These are phyloP conservation scores for Globisporangium abappressorium DNA, from an alignment of 352 stramenopile genomes.

Conservation along the genomic window DNA sequence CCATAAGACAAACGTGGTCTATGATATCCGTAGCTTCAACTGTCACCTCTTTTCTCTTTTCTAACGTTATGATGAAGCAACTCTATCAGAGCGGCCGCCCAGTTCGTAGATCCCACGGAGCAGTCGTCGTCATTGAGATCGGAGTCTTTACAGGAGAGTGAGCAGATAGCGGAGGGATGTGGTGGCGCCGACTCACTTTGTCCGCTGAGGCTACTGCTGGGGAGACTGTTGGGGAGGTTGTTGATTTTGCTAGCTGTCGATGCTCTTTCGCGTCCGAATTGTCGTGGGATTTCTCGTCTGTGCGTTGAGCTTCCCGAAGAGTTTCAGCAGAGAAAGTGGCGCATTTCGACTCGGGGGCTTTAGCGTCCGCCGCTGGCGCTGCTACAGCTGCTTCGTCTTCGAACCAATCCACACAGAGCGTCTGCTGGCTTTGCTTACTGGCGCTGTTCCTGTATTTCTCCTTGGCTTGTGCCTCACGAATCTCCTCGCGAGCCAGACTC, in stretches of 20 bases:
- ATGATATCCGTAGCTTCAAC: too few relatives aligned
- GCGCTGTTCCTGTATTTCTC: slow-evolving; percentile 20
- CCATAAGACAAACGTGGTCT: too few relatives aligned
- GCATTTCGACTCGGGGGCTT: background rate
- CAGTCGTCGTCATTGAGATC: background rate
- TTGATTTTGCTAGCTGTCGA: background rate
- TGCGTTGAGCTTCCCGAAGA: background rate
- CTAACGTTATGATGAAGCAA: too few relatives aligned
- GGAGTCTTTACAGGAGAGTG: background rate
- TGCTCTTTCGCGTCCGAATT: background rate
- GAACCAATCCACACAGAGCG: slow-evolving; percentile 40
- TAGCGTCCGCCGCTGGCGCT: background rate
- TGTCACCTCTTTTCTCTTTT: too few relatives aligned
- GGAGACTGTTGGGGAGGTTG: background rate
- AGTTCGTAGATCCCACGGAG: slow-evolving; percentile 12
- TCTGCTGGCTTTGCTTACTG: background rate
- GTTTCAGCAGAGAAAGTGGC: background rate
- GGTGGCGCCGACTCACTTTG: slow-evolving; percentile 12
- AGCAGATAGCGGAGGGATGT: slow-evolving; percentile 8
- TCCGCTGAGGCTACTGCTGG: background rate
- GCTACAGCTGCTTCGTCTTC: slow-evolving; percentile 13
- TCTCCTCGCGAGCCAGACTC: slow-evolving; percentile 51
- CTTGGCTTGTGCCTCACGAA: slow-evolving; percentile 31
- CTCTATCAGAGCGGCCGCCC: slow-evolving; percentile 3
- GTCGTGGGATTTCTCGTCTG: background rate